Evolutionary conservation across 768 basidiomycete species (phyloP).

Genomic region (Baorangia bicolor): DNA sequence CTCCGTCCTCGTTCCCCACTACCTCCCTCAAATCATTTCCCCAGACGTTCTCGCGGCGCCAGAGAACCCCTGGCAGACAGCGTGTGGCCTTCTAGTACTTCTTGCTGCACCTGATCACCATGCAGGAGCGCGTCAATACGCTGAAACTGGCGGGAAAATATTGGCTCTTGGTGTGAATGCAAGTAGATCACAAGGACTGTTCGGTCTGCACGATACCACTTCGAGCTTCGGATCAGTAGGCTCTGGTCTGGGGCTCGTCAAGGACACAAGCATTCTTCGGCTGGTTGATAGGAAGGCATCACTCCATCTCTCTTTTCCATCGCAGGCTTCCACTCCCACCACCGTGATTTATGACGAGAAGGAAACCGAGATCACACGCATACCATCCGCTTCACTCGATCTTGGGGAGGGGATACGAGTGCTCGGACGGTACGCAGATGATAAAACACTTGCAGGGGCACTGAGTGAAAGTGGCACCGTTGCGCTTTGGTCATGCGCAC

Average conservation of each 20-base stretch:
- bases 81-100: conserved; percentile 81
- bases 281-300: conserved; percentile 23
- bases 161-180: conserved; percentile 64
- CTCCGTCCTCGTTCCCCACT: conserved; percentile 64
- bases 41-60: conserved; percentile 53
- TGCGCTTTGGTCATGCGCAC: conserved; percentile 31
- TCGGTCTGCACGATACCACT: conserved; percentile 34
- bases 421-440: conserved; percentile 21
- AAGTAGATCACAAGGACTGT: conserved; percentile 45
- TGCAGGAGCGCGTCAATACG: conserved; percentile 54
- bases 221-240: conserved; percentile 41
- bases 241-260: conserved; percentile 33
- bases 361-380: conserved; percentile 5
- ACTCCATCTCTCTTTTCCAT: conserved; percentile 28
- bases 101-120: conserved; percentile 49
- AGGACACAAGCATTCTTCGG: conserved; percentile 25
- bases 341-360: conserved; percentile 6
- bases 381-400: conserved; percentile 17
- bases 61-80: conserved; percentile 71
- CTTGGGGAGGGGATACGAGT: conserved; percentile 13
- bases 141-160: conserved; percentile 67
- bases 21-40: conserved; percentile 72
- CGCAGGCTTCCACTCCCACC: conserved; percentile 8
- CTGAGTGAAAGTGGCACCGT: conserved; percentile 24
- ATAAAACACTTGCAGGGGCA: conserved; percentile 22